Evolutionary conservation across 345 rosid genomes (phyloP).

Genomic region (Gossypium rotundifolium): DNA sequence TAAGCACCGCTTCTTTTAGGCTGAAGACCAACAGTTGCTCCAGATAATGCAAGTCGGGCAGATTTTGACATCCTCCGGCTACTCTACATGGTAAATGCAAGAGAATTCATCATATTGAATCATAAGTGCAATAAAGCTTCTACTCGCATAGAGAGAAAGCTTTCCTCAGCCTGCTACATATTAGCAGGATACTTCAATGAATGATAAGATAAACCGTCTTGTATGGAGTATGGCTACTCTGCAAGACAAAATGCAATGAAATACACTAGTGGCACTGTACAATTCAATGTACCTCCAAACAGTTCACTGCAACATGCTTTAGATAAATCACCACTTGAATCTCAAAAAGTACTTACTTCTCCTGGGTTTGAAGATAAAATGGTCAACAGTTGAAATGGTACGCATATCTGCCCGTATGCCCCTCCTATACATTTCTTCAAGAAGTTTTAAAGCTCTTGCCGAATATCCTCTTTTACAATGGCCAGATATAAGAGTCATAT

Average conservation of each 20-base stretch:
- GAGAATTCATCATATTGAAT: constrained; percentile 1
- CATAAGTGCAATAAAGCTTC: neutral
- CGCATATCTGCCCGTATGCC: constrained; percentile 25
- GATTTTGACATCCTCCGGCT: neutral
- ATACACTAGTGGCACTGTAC: neutral
- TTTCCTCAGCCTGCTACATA: neutral
- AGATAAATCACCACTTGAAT: neutral
- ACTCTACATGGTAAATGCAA: neutral
- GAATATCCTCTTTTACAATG: constrained; percentile 33
- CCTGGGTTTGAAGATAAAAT: constrained; percentile 25
- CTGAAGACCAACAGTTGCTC: neutral
- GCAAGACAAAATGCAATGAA: neutral
- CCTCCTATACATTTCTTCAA: constrained; percentile 31
- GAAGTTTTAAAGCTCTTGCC: constrained; percentile 35
- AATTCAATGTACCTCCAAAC: neutral
- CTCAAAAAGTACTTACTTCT: neutral
- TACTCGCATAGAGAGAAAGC: neutral
- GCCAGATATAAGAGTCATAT: constrained; percentile 47
- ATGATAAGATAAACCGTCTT: neutral
- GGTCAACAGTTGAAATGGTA: constrained; percentile 14
- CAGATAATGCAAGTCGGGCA: neutral
- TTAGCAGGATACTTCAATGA: neutral
- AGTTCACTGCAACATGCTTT: neutral
- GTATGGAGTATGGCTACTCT: neutral
- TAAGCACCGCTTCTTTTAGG: constrained; percentile 53